Base-by-base conservation (phyloP, 75 land plant species). In the Gnetum montanum region DNA sequence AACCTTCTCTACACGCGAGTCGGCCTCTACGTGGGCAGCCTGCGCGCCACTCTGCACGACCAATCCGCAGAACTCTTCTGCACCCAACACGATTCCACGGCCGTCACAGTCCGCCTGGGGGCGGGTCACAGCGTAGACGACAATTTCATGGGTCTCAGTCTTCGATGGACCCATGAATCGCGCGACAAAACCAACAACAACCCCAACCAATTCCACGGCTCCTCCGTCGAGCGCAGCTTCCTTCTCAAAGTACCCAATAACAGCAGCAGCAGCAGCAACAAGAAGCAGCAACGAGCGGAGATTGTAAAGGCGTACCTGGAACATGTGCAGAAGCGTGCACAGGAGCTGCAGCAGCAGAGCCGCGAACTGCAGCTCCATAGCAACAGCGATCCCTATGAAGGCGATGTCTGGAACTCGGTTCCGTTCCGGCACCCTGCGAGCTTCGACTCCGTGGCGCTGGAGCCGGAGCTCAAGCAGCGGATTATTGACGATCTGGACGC, bases 371-470 rank as follows among this genome's bases (percentile, higher is more conserved):
- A 67, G 63, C 60, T 73, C 19, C 65, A 70, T 68, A 73, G 72
- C 22, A 27, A 64, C 46, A 7, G 40, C 18, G 12, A 25, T 5
- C 44, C 43, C 23, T 22, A 37, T 40, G 34, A 60, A 28, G 70
- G 62, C 8, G 68, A 58, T 10, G 51, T 59, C 1, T 72, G 77
- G 85, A 60, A 54, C 8, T 65, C 70, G 0, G 67, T 67, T 40
- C 37, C 64, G 4, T 65, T 77, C 30, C 59, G 71, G 22, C 80
- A 70, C 41, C 69, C 81, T 0, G 53, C 72, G 1, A 78, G 76
- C 0, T 61, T 78, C 35, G 54, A 68, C 3, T 68, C 69, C 2
- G 16, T 78, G 36, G 81, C 76, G 0, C 64, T 72, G 63, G 76
- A 78, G 13, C 43, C 54, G 2, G 69, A 49, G 10, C 22, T 50